Evolutionary conservation across 768 basidiomycete species (phyloP).

Genomic region (Lactarius quietus): DNA sequence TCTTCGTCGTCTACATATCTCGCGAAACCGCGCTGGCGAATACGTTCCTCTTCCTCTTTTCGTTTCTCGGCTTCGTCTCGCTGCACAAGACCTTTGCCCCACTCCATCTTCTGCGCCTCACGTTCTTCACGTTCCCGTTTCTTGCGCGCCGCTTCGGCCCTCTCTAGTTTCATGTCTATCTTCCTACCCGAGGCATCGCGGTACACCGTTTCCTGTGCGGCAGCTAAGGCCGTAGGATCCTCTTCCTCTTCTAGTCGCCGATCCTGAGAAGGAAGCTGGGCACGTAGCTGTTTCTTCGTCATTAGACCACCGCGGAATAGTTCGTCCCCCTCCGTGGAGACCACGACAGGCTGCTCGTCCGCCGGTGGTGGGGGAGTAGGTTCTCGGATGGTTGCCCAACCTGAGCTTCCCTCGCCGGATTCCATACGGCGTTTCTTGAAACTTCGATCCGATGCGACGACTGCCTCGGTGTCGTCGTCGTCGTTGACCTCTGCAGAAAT

Average conservation of each 20-base stretch:
- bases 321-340: constrained; percentile 37
- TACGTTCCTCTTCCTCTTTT: constrained; percentile 62
- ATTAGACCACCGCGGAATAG: constrained; percentile 74
- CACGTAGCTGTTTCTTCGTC: constrained; percentile 70
- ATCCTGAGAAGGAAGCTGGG: constrained; percentile 45
- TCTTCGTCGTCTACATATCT: constrained; percentile 79
- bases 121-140: constrained; percentile 82
- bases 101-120: constrained; percentile 92
- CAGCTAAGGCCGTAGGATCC: constrained; percentile 51
- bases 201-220: constrained; percentile 88
- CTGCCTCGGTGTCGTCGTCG: constrained; percentile 54
- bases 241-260: constrained; percentile 37
- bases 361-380: constrained; percentile 49
- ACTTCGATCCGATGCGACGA: constrained; percentile 67
- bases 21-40: constrained; percentile 63
- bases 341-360: constrained; percentile 67
- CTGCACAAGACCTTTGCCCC: constrained; percentile 96
- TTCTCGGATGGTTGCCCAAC: constrained; percentile 67
- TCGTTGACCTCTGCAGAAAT: constrained; percentile 52
- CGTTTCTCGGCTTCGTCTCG: constrained; percentile 70
- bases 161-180: constrained; percentile 83
- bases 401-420: constrained; percentile 42
- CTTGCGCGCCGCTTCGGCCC: constrained; percentile 76
- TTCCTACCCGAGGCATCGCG: constrained; percentile 85
- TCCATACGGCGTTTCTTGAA: constrained; percentile 74